Conservation (phyloP, 139 green algal genomes). For the Pedinophyceae sp. region DNA sequence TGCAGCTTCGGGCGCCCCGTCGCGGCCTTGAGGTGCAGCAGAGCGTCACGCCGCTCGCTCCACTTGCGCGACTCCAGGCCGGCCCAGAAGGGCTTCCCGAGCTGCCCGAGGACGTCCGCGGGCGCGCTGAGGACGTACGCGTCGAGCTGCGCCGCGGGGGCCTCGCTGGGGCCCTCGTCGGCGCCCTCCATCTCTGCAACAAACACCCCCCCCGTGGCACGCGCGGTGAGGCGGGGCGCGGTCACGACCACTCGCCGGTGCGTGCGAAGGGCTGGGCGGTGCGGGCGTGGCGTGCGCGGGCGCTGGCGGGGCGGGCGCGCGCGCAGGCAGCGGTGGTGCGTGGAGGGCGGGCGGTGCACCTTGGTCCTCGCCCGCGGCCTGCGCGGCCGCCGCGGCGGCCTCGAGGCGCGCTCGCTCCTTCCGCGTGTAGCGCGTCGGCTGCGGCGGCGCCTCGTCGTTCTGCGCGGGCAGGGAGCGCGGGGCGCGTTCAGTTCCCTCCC, state of each 20-base stretch:
- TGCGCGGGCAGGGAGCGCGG: too few relatives aligned
- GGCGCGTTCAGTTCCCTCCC: too few relatives aligned
- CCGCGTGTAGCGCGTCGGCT: conserved; percentile 40
- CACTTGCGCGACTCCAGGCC: conserved; percentile 70
- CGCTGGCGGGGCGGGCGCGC: conserved; percentile 5
- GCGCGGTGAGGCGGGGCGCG: too few relatives aligned
- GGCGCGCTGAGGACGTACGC: conserved; percentile 65
- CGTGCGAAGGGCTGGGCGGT: too few relatives aligned
- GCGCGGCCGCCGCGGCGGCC: conserved; percentile 8
- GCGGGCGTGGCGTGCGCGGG: too few relatives aligned
- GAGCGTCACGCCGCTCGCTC: conserved; percentile 52
- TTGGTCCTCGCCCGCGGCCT: background rate
- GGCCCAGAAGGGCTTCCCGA: conserved; percentile 52
- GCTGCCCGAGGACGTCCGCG: conserved; percentile 31
- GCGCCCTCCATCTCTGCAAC: conserved; percentile 12
- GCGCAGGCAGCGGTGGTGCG: background rate
- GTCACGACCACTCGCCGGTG: too few relatives aligned
- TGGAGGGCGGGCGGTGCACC: background rate
- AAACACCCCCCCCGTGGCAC: background rate
- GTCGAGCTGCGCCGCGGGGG: conserved; percentile 22
- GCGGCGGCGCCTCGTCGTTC: too few relatives aligned
- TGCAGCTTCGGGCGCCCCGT: conserved; percentile 1
- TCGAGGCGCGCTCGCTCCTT: conserved; percentile 36
- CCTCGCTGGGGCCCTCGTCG: conserved; percentile 1
- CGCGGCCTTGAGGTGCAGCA: conserved; percentile 35